phyloP scores from a whole-genome alignment of 345 rosid genomes.

The Trapa incisa region DNA sequence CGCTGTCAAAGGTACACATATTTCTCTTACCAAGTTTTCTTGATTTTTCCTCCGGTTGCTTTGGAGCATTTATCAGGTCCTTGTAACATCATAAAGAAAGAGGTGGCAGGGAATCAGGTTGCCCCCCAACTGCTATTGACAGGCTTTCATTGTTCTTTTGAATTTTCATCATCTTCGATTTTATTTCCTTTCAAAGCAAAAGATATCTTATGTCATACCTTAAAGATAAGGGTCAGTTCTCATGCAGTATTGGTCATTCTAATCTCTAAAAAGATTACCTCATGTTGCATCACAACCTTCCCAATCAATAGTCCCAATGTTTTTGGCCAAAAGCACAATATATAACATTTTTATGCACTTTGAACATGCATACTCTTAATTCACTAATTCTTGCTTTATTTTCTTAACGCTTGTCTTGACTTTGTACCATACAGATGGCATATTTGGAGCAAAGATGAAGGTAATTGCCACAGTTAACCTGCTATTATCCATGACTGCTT shows the following conservation, averaged over 20 bases:
- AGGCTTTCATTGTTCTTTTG: neutral
- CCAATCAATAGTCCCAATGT: neutral
- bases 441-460: constrained; percentile 90
- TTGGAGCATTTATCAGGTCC: too few species aligned
- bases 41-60: neutral
- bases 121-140: neutral
- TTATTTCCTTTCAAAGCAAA: neutral
- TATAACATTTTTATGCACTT: neutral
- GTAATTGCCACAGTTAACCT: constrained; percentile 14
- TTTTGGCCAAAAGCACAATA: neutral
- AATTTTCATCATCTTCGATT: too few species aligned
- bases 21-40: neutral
- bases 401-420: neutral
- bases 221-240: neutral
- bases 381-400: neutral
- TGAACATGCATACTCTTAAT: neutral
- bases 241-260: neutral
- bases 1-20: constrained; percentile 42
- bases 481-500: neutral
- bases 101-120: neutral
- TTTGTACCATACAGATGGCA: constrained; percentile 34
- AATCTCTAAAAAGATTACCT: neutral
- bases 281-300: neutral
- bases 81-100: too few species aligned
- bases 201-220: neutral